These are phyloP conservation scores for Neonectria neomacrospora DNA, from an alignment of 2,329 filamentous ascomycete genomes.

Conservation along the genomic window DNA sequence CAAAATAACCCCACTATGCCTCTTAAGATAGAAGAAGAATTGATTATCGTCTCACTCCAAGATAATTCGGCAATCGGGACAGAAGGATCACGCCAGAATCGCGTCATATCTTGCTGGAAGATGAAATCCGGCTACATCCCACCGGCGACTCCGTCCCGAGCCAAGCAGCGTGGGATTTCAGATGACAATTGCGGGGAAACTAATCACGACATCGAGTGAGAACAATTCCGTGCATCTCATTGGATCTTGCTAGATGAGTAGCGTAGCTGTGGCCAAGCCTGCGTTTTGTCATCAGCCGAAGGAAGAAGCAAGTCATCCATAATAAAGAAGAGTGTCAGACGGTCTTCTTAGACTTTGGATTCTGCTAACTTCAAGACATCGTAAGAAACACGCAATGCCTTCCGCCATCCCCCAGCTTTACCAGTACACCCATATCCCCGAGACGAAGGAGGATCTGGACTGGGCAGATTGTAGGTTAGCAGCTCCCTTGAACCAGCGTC, in stretches of 20 bases:
- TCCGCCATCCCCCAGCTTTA: constrained; percentile 46
- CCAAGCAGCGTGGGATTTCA: constrained; percentile 9
- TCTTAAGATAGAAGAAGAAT: not conserved
- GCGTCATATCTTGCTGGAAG: not conserved
- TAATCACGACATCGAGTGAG: constrained; percentile 25
- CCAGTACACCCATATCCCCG: constrained; percentile 50
- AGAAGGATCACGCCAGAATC: not conserved
- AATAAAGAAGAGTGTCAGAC: not conserved
- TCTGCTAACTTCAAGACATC: not conserved
- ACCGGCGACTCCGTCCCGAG: not conserved
- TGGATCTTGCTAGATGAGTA: constrained; percentile 3
- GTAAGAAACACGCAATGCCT: constrained; percentile 42
- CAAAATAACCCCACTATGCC: not conserved
- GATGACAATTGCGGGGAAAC: constrained; percentile 18
- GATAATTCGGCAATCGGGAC: not conserved
- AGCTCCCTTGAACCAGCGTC: not conserved
- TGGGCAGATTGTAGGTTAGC: constrained; percentile 50
- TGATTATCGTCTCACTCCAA: not conserved
- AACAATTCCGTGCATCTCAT: constrained; percentile 6
- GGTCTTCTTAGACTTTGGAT: not conserved
- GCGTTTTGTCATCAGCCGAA: not conserved
- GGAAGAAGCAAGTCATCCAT: not conserved
- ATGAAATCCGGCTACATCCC: not conserved
- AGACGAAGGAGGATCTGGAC: constrained; percentile 51
- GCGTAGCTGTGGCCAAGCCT: not conserved